Evolutionary conservation across 345 rosid genomes (phyloP), one percentile per base, ranked within the genome.

Genomic region (Fremontodendron californicum): DNA sequence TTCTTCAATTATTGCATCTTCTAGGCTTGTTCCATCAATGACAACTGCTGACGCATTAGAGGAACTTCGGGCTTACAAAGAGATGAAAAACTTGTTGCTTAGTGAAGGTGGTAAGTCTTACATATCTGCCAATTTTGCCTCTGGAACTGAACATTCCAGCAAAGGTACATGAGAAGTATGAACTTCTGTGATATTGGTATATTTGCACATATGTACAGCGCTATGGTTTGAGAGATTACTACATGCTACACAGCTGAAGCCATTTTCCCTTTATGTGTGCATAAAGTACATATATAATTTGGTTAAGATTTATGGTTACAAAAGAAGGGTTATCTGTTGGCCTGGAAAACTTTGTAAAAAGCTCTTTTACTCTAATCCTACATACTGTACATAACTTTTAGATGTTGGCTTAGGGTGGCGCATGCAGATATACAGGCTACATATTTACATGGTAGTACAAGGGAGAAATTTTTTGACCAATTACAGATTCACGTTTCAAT

Each of bases 31-130:
- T 18, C 75, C 82, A 10, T 82, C 90, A 43, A 92, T 86, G 89
- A 95, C 99, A 18, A 87, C 94, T 10, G 89, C 94, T 7, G 97
- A 95, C 81, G 99, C 98, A 3, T 83, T 92, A 79, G 94, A 93
- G 82, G 99, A 93, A 81, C 90, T 95, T 77, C 84, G 71, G 57
- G 78, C 85, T 75, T 95, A 93, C 89, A 89, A 79, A 81, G 92
- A 87, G 81, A 87, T 87, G 87, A 91, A 83, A 84, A 85, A 83
- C 73, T 63, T 88, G 80, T 78, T 91, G 86, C 91, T 89, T 43
- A 78, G 84, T 77, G 90, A 89, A 82, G 86, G 79, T 60, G 79
- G 77, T 45, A 72, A 79, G 81, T 79, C 90, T 52, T 80, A 60
- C 69, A 18, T 73, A 13, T 77, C 61, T 6, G 76, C 80, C 57